Evolutionary conservation across 225 moss, liverwort and hornwort species (phyloP).

Genomic region (Rhytidiadelphus loreus): DNA sequence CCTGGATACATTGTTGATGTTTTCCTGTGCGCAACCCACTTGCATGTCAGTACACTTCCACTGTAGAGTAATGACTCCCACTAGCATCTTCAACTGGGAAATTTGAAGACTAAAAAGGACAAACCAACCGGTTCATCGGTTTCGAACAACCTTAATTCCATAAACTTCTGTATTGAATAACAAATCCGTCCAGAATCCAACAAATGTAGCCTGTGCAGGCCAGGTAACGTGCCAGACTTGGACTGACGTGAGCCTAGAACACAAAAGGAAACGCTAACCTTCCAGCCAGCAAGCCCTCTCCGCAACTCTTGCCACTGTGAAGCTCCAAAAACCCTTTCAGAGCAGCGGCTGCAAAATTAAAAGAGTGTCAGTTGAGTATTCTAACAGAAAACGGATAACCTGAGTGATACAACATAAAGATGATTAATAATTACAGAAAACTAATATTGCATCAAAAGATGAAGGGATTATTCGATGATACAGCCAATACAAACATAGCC

Average conservation of each 20-base stretch:
- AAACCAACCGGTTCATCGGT: neutral
- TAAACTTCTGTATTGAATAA: neutral
- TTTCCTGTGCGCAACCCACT: constrained; percentile 39
- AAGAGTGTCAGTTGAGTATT: neutral
- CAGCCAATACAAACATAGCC: neutral
- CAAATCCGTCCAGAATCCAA: neutral
- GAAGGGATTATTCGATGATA: neutral
- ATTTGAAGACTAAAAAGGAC: neutral
- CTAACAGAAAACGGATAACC: neutral
- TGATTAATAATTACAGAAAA: neutral
- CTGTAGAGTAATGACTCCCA: neutral
- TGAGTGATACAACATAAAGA: neutral
- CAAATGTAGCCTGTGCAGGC: neutral
- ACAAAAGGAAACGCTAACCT: constrained; percentile 24
- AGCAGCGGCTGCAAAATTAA: constrained; percentile 58
- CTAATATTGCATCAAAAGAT: neutral
- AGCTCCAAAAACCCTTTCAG: constrained; percentile 72
- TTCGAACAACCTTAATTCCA: neutral
- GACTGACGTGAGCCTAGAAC: neutral
- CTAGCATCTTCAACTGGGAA: neutral
- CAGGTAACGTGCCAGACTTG: neutral
- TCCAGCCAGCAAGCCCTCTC: constrained; percentile 64
- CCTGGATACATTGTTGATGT: constrained; percentile 57
- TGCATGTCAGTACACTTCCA: neutral
- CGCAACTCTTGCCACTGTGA: constrained; percentile 81